Conservation (phyloP, 2,329 filamentous ascomycete species). For the Colletotrichum liaoningense region DNA sequence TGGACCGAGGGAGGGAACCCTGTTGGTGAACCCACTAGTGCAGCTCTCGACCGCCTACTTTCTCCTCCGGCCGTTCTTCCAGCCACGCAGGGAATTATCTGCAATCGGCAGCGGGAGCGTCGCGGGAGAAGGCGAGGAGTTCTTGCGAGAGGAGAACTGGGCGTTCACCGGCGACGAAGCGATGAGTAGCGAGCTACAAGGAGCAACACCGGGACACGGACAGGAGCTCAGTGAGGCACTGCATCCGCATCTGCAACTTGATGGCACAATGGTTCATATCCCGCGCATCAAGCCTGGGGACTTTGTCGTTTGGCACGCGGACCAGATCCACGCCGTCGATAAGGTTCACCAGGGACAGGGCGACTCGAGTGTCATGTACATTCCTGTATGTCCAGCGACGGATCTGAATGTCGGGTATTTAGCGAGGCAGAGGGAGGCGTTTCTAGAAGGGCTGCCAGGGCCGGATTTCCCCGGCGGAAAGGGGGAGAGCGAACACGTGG, state of each 20-base stretch:
- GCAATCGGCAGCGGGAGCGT: slow-evolving; percentile 43
- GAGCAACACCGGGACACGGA: slow-evolving; percentile 74
- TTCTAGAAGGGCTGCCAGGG: slow-evolving; percentile 73
- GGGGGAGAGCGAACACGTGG: slow-evolving; percentile 70
- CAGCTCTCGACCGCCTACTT: slow-evolving; percentile 82
- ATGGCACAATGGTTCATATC: slow-evolving; percentile 77
- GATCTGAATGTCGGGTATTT: slow-evolving; percentile 79
- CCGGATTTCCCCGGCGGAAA: slow-evolving; percentile 79
- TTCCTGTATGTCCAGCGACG: slow-evolving; percentile 86
- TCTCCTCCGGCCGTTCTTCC: slow-evolving; percentile 87
- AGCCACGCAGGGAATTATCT: slow-evolving; percentile 44
- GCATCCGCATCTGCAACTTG: slow-evolving; percentile 78
- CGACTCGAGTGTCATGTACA: slow-evolving; percentile 90
- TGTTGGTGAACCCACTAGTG: slow-evolving; percentile 84
- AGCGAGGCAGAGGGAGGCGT: slow-evolving; percentile 76
- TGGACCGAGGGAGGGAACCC: slow-evolving; percentile 79
- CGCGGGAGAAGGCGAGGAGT: slow-evolving; percentile 42
- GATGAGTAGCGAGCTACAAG: slow-evolving; percentile 73
- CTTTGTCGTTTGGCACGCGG: slow-evolving; percentile 87
- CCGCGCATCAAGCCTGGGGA: slow-evolving; percentile 78
- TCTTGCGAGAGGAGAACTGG: slow-evolving; percentile 70
- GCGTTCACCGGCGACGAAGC: slow-evolving; percentile 56
- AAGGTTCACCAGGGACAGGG: slow-evolving; percentile 75
- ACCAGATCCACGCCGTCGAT: slow-evolving; percentile 86
- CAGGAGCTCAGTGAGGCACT: slow-evolving; percentile 74